These are phyloP conservation scores for Backusella macrospora DNA, from an alignment of 192 early-diverging fungal genomes.

Conservation along the genomic window DNA sequence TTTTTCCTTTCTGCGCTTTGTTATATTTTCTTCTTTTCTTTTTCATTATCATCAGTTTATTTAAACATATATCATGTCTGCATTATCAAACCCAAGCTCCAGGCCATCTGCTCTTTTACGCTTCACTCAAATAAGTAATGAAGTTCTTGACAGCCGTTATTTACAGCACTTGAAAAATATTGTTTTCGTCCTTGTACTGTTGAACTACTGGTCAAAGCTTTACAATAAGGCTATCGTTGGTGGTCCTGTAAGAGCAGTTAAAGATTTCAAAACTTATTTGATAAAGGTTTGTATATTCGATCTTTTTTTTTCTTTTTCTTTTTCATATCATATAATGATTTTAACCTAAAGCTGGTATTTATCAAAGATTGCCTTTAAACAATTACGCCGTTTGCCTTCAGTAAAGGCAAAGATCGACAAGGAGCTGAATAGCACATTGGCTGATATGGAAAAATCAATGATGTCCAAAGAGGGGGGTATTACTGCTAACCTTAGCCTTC, in stretches of 20 bases:
- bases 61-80: not conserved
- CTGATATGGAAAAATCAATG: slow-evolving; percentile 82
- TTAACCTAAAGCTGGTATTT: not conserved
- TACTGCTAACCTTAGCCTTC: slow-evolving; percentile 67
- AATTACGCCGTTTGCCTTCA: slow-evolving; percentile 48
- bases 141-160: slow-evolving; percentile 14
- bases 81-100: not conserved
- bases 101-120: not conserved
- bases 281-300: slow-evolving; percentile 43
- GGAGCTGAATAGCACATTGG: slow-evolving; percentile 78
- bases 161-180: slow-evolving; percentile 51
- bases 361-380: slow-evolving; percentile 51
- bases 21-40: not conserved
- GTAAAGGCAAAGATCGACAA: slow-evolving; percentile 69
- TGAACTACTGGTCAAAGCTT: slow-evolving; percentile 47
- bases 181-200: slow-evolving; percentile 61
- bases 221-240: slow-evolving; percentile 55
- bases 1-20: not conserved
- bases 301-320: not conserved
- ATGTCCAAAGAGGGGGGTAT: slow-evolving; percentile 62
- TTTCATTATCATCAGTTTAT: not conserved
- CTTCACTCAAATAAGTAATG: not conserved
- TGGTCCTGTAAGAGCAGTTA: slow-evolving; percentile 55
- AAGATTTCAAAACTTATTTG: slow-evolving; percentile 46
- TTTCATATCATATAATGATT: slow-evolving; percentile 14